Base-by-base conservation (phyloP, 495 filamentous ascomycete species). In the Talaromyces adpressus region DNA sequence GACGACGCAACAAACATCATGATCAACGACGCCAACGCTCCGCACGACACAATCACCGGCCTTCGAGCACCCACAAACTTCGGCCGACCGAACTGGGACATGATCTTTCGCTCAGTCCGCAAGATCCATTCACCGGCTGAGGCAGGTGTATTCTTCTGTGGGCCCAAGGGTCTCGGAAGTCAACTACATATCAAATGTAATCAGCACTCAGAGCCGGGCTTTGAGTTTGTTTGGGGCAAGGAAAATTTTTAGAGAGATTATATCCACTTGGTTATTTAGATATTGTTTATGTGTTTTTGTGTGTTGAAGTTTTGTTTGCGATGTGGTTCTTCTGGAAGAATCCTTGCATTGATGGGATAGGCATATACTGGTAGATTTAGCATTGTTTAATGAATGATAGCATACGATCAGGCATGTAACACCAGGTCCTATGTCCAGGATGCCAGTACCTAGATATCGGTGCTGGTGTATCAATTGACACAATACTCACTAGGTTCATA, bases 1-100 rank as follows among this genome's bases (percentile, higher is more conserved):
- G 89, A 91, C 71, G 89, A 91, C 67, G 88, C 88, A 41, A 89
- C 87, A 9, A 90, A 91, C 68, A 91, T 91, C 78, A 90, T 90
- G 87, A 91, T 91, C 77, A 89, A 91, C 74, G 89, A 91, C 65
- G 88, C 87, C 61, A 88, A 91, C 67, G 88, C 88, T 65, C 88
- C 91, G 69, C 87, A 86, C 72, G 87, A 91, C 72, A 82, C 87
- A 63, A 90, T 91, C 66, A 91, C 89, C 5, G 89, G 89, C 60
- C 79, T 91, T 14, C 79, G 89, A 32, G 85, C 87, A 49, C 88
- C 89, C 51, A 91, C 89, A 49, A 91, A 90, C 72, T 90, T 91
- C 69, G 89, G 89, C 62, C 80, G 89, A 41, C 89, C 89, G 6
- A 90, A 91, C 67, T 91, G 89, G 89, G 88, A 91, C 65, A 89